Base-by-base conservation (phyloP, 768 basidiomycete species). In the Calvatia gigantea region DNA sequence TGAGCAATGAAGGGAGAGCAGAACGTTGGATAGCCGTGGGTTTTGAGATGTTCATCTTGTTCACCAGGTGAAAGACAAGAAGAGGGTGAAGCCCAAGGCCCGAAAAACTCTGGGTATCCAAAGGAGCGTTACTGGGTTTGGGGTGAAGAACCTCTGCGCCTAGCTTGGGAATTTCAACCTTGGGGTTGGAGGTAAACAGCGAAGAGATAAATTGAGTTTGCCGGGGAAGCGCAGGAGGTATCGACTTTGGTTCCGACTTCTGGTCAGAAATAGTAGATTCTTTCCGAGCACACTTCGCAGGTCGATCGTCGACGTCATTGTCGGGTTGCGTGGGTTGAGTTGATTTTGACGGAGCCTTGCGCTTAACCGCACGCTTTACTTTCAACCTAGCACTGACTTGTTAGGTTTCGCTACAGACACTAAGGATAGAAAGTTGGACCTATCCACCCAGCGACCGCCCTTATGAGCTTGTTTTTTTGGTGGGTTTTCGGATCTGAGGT, bases 1-100 rank as follows among this genome's bases (percentile, higher is more conserved):
- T 71, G 23, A 76, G 67, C 49, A 72, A 72, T 31, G 76, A 65
- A 3, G 90, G 78, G 39, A 98, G 77, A n/a, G 86, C 79, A 6
- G 87, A 84, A 56, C 88, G 80, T 70, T 98, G 96, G 58, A 97
- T 93, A 8, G 90, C 85, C 0, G 96, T 98, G 3, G 96, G 96
- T 61, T 87, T 89, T 9, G 77, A 69, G 39, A 98, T 91, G 31
- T 75, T 74, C 84, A 97, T 86, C 73, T 94, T 98, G 19, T 69
- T 76, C 23, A 80, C 73, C 11, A 98, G 78, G 70, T 97, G 95
- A 2, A 85, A 68, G 45, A 85, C 79, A 21, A 98, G 74, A 41
- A 96, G 78, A 1, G 90, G 86, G 67, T 94, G 80, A 11, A 98
- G 82, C 15, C 93, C 94, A 14, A 98, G 78, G 0, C 88, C 91